Evolutionary conservation across 2,329 filamentous ascomycete species (phyloP).

Genomic region (Ustilaginoidea virens): DNA sequence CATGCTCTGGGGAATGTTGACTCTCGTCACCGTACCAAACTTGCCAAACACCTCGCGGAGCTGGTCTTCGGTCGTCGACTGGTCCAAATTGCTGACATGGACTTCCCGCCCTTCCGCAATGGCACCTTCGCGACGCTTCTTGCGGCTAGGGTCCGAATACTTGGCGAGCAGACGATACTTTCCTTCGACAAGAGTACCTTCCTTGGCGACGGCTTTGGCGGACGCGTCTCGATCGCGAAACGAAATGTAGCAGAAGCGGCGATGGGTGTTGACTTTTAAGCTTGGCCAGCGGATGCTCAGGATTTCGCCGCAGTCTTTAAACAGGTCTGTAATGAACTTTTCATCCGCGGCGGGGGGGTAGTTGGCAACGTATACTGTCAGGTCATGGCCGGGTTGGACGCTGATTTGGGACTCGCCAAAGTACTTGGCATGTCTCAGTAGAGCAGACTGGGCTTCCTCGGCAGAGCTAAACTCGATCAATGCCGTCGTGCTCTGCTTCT

Average conservation of each 20-base stretch:
- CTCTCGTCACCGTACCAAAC: constrained; percentile 58
- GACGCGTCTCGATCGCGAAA: constrained; percentile 58
- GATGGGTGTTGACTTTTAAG: constrained; percentile 73
- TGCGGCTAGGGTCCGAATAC: constrained; percentile 68
- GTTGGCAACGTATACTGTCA: constrained; percentile 82
- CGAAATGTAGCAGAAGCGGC: constrained; percentile 93
- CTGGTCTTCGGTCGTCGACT: constrained; percentile 47
- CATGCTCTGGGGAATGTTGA: constrained; percentile 55
- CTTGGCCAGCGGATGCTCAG: constrained; percentile 81
- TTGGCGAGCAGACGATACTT: constrained; percentile 58
- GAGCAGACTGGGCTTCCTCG: constrained; percentile 68
- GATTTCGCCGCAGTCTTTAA: constrained; percentile 64
- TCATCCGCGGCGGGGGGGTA: constrained; percentile 69
- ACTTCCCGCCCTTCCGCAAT: constrained; percentile 79
- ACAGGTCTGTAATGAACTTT: constrained; percentile 49
- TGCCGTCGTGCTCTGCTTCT: constrained; percentile 48
- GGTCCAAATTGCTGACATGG: constrained; percentile 56
- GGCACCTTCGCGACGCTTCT: constrained; percentile 65
- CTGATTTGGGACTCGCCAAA: constrained; percentile 59
- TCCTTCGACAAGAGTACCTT: constrained; percentile 54
- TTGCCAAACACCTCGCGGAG: constrained; percentile 55
- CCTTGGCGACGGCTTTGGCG: constrained; percentile 53
- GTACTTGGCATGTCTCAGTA: constrained; percentile 67
- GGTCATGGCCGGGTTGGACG: constrained; percentile 58
- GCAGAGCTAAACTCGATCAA: constrained; percentile 72